Evolutionary conservation across 1,284 basidiomycete genomes (phyloP).

Genomic region (Hemileia vastatrix): DNA sequence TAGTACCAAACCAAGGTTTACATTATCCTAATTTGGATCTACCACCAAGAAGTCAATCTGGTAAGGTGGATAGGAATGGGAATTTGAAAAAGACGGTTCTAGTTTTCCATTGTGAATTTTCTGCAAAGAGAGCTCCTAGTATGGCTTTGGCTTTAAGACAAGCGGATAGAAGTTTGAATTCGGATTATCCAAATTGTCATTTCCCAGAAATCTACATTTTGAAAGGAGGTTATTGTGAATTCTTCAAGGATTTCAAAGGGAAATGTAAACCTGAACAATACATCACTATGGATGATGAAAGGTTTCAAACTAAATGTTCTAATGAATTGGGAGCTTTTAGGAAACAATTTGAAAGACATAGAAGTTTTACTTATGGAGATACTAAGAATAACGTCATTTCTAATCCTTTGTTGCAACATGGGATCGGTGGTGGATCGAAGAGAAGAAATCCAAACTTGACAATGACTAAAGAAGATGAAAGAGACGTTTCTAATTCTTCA

Average conservation of each 20-base stretch:
- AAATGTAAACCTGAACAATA: too few species aligned
- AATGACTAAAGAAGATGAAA: background rate
- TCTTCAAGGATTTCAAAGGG: slow-evolving; percentile 36
- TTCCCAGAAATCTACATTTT: slow-evolving; percentile 43
- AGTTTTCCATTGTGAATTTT: slow-evolving; percentile 44
- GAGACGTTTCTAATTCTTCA: background rate
- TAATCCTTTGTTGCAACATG: background rate
- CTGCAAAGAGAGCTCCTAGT: slow-evolving; percentile 38
- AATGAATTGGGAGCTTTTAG: slow-evolving; percentile 37
- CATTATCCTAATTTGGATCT: slow-evolving; percentile 24
- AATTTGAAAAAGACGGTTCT: slow-evolving; percentile 47
- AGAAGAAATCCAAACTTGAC: background rate
- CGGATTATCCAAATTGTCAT: slow-evolving; percentile 42
- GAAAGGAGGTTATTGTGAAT: slow-evolving; percentile 40
- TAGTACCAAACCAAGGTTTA: slow-evolving; percentile 33
- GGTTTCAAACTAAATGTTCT: slow-evolving; percentile 29
- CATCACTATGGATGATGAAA: too few species aligned
- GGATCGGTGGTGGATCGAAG: background rate
- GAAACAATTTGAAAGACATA: slow-evolving; percentile 31
- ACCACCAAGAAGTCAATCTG: slow-evolving; percentile 35
- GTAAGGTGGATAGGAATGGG: slow-evolving; percentile 32
- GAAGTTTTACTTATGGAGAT: background rate
- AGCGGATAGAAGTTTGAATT: slow-evolving; percentile 35
- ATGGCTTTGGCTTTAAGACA: slow-evolving; percentile 39
- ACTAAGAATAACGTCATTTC: background rate